Base-by-base conservation (phyloP, 177 flowering plant genomes). In the Tripterygium wilfordii region DNA sequence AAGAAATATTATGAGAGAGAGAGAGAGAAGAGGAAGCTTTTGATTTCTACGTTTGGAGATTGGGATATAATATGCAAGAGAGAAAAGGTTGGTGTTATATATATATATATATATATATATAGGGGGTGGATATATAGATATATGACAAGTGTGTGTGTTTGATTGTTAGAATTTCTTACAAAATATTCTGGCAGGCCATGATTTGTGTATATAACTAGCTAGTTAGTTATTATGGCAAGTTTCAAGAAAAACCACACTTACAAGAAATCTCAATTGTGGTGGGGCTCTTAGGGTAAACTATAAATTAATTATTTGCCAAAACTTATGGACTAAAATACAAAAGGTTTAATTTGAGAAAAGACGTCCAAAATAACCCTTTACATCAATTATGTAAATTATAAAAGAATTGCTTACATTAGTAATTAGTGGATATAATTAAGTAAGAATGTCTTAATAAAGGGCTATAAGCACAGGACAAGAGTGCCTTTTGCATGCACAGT, bases 191-290 rank as follows among this genome's bases (percentile, higher is more conserved):
- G 51, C 49, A 24, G 42, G 59, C 29, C 46, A 46, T 56, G 52
- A 67, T 25, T 50, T 67, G 68, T 67, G 63, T 58, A n/a, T n/a
- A n/a, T n/a, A n/a, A n/a, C n/a, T n/a, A 42, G 51, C 14, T 36
- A 30, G 71, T 68, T 68, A 50, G 67, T 74, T 63, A 62, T 51
- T 30, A 45, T 38, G 33, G 58, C 61, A 61, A 57, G 57, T 54
- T 70, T 54, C 63, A 60, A 38, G 70, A 64, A 72, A 56, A 66
- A 51, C 72, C 63, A 58, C 51, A 40, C 40, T 49, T 45, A 68
- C 75, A 75, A 75, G 77, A 68, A 63, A 72, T 48, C 73, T 59
- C 39, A 30, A 32, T 30, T 31, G 18, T 27, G 28, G 20, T 49
- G 30, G 45, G 20, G n/a, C 5, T 3, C 6, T 42, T 28, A 23